Base-by-base conservation (phyloP, 2,329 filamentous ascomycete genomes). In the Alternaria rosae region DNA sequence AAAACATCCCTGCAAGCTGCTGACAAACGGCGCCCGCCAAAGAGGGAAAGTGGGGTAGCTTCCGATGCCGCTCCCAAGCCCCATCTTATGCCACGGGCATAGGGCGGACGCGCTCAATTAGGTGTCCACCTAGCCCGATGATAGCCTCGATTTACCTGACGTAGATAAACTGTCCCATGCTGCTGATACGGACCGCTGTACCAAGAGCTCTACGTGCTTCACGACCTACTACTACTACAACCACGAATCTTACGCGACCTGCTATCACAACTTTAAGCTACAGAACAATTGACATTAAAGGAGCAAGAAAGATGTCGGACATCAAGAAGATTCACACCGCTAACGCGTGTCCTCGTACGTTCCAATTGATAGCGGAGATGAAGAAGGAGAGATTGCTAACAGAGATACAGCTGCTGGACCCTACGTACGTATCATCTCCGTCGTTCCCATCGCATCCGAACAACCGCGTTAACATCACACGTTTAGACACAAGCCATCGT, bases 401-500 rank as follows among this genome's bases (percentile, higher is more conserved):
- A 17, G 8, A n/a, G 9, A 10, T 30, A n/a, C 59, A 82, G 80
- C 80, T 74, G 79, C 78, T 53, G 80, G 78, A 35, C 79, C 80
- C 59, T 82, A 82, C 63, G 80, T 82, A 80, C 59, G 80, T 80
- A 4, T 15, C 5, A 20, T n/a, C 5, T n/a, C 32, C 11, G 17
- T 11, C 35, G 15, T 0, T 3, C 5, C 35, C 35, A 17, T 6
- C 35, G 35, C 5, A 25, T 23, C 21, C 50, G 20, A 23, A 7
- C 13, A 12, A 2, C 9, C 30, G 6, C 35, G 54, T 32, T 57
- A 51, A 45, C 32, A 15, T 26, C 20, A 26, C n/a, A 13, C 44
- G 13, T 9, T 9, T 52, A 84, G 80, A 78, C 80, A 52, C 82
- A 84, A 81, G 90, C 90, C 71, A 89, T 92, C 78, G 85, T 87